Percentiles rank a stretch among this genome's conserved stretches.
Evolutionary conservation across 306 rosid species (phyloP).

Genomic region (Hippophae rhamnoides): DNA sequence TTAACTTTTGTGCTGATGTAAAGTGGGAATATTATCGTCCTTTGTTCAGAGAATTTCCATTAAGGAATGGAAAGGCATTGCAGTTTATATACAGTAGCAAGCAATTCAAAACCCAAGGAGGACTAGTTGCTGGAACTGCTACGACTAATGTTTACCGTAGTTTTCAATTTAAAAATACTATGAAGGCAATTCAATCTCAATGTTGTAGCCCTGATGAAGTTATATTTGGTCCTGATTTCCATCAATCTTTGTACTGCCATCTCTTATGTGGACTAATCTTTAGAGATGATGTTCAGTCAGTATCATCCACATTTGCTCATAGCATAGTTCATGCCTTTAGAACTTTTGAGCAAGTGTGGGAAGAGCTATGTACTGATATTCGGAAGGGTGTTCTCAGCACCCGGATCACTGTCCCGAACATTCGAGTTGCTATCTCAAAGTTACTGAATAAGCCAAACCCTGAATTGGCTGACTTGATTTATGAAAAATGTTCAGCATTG

Average conservation of each 20-base stretch:
- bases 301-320: constrained; percentile 69
- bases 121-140: constrained; percentile 72
- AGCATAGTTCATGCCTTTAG: constrained; percentile 71
- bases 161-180: constrained; percentile 22
- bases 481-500: constrained; percentile 38
- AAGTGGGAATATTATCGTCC: not conserved
- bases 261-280: constrained; percentile 73
- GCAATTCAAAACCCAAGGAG: constrained; percentile 62
- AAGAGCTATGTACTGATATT: constrained; percentile 59
- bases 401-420: constrained; percentile 35
- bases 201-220: constrained; percentile 82
- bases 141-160: constrained; percentile 64
- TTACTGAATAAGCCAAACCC: constrained; percentile 65
- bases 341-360: constrained; percentile 70
- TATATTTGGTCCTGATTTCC: constrained; percentile 71
- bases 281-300: constrained; percentile 45
- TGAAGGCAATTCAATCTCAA: constrained; percentile 45
- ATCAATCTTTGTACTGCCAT: constrained; percentile 84
- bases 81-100: constrained; percentile 74
- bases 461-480: constrained; percentile 51
- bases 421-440: constrained; percentile 54
- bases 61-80: constrained; percentile 65
- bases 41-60: constrained; percentile 59
- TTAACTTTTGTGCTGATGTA: constrained; percentile 13
- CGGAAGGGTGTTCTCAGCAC: constrained; percentile 48